These are phyloP conservation scores for Ophiostoma perfectum DNA, from an alignment of 2,329 filamentous ascomycete species.

Conservation along the genomic window DNA sequence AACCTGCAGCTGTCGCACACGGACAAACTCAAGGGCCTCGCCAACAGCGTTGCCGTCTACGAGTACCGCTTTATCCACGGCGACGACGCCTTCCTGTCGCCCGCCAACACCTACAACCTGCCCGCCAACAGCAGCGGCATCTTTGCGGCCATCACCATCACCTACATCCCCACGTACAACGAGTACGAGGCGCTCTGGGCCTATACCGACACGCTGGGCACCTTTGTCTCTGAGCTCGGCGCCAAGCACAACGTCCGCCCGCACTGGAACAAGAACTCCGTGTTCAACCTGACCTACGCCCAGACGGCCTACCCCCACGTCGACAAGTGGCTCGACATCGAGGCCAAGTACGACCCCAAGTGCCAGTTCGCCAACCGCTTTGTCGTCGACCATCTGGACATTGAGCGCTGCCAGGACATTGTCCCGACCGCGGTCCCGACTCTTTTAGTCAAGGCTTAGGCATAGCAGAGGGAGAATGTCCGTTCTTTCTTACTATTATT, in stretches of 20 bases:
- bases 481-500: no score
- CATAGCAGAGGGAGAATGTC: no score
- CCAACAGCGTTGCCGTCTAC: not conserved
- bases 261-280: not conserved
- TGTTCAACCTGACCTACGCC: not conserved
- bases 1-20: not conserved
- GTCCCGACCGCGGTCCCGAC: not conserved
- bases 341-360: not conserved
- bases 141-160: not conserved
- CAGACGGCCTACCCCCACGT: not conserved
- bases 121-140: not conserved
- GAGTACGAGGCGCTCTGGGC: not conserved
- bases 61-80: not conserved
- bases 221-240: not conserved
- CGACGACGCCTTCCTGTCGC: not conserved
- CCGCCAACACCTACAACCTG: not conserved
- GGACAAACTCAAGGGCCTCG: not conserved
- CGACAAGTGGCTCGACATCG: not conserved
- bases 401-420: not conserved
- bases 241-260: constrained; percentile 1
- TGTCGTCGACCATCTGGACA: not conserved
- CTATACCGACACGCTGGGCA: not conserved
- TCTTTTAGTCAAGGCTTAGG: not conserved
- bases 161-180: not conserved
- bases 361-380: constrained; percentile 2